Conservation (phyloP, 1,284 basidiomycete genomes). For the Cutaneotrichosporon cavernicola region DNA sequence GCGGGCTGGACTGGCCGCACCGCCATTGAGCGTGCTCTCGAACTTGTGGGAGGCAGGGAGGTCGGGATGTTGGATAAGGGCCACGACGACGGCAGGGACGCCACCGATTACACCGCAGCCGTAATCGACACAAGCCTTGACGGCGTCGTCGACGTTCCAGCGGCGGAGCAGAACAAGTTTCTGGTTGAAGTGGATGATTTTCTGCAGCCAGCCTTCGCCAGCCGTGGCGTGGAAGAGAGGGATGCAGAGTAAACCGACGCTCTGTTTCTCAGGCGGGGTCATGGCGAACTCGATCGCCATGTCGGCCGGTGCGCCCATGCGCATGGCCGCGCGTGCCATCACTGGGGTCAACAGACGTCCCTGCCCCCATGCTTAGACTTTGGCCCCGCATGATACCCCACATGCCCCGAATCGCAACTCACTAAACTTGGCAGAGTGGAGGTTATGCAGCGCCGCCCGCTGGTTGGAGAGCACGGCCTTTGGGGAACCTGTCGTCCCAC, state of each 20-base stretch:
- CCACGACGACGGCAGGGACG: constrained; percentile 40
- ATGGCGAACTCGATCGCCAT: background rate
- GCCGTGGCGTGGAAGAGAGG: constrained; percentile 42
- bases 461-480: constrained; percentile 49
- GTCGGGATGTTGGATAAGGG: constrained; percentile 37
- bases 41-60: constrained; percentile 31
- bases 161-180: constrained; percentile 39
- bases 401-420: constrained; percentile 1
- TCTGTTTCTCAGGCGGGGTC: constrained; percentile 1
- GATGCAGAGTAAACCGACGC: constrained; percentile 35
- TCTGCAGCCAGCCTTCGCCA: constrained; percentile 35
- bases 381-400: constrained; percentile 20
- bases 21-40: constrained; percentile 45
- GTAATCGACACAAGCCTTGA: constrained; percentile 35
- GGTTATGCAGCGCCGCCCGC: constrained; percentile 15
- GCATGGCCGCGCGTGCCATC: constrained; percentile 9
- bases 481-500: constrained; percentile 25
- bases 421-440: background rate
- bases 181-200: constrained; percentile 24
- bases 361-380: too few relatives aligned
- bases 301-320: constrained; percentile 8
- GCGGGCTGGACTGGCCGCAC: constrained; percentile 41
- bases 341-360: background rate
- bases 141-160: constrained; percentile 39
- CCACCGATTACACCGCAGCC: constrained; percentile 44